These are phyloP conservation scores for Adansonia grandidieri DNA, from an alignment of 441 rosid genomes.

Conservation along the genomic window DNA sequence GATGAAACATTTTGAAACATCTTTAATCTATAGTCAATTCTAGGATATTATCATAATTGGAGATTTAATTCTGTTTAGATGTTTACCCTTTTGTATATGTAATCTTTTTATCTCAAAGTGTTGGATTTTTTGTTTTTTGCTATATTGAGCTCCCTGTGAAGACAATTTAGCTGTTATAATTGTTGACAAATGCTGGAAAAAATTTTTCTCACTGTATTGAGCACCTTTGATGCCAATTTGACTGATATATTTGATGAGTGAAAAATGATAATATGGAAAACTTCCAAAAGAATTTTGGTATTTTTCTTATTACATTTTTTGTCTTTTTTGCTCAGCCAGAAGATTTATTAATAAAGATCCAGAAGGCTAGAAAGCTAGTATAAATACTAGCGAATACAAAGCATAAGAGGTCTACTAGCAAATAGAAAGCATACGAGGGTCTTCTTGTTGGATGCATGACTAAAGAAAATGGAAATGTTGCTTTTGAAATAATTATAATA, in stretches of 20 bases:
- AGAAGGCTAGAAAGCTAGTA: background rate
- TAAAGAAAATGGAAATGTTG: constrained; percentile 4
- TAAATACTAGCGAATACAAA: background rate
- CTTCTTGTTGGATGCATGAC: background rate
- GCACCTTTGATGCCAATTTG: background rate
- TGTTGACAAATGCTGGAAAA: background rate
- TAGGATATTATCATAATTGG: background rate
- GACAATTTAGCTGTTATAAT: background rate
- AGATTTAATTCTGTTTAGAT: background rate
- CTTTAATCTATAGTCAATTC: background rate
- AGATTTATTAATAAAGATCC: background rate
- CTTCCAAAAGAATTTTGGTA: background rate
- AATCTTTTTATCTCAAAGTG: background rate
- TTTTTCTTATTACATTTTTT: background rate
- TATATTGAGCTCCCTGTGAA: background rate
- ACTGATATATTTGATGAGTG: background rate
- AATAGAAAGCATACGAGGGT: background rate
- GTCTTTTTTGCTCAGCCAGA: background rate
- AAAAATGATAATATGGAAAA: background rate
- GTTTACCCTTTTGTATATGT: background rate
- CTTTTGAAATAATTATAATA: constrained; percentile 1
- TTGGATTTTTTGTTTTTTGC: background rate
- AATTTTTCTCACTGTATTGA: background rate
- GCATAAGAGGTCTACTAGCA: too few species aligned
- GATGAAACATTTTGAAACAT: constrained; percentile 2